Evolutionary conservation across 169 alveolate genomes (phyloP).

Genomic region (Miamiensis avidus): DNA sequence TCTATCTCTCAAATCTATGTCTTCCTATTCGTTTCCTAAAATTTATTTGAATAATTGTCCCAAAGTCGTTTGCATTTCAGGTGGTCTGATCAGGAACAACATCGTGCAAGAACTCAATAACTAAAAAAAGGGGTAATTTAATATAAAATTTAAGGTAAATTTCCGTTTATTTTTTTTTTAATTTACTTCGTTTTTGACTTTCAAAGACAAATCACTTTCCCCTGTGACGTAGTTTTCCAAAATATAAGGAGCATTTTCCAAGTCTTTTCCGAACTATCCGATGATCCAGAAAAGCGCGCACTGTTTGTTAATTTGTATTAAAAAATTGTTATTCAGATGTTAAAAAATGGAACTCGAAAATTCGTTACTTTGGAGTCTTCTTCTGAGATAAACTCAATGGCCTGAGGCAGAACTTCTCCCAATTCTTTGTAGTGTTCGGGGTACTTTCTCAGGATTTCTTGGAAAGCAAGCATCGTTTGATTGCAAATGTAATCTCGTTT

Average conservation of each 20-base stretch:
- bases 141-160: constrained; percentile 27
- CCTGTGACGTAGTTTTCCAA: constrained; percentile 67
- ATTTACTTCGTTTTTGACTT: constrained; percentile 31
- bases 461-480: constrained; percentile 29
- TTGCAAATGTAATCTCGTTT: constrained; percentile 41
- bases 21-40: constrained; percentile 65
- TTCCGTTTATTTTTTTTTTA: constrained; percentile 26
- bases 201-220: constrained; percentile 45
- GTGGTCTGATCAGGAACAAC: constrained; percentile 93
- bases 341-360: constrained; percentile 41
- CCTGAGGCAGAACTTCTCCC: constrained; percentile 37
- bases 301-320: background rate
- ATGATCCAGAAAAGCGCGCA: constrained; percentile 41
- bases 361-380: constrained; percentile 75
- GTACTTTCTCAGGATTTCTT: constrained; percentile 37
- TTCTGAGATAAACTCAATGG: constrained; percentile 56
- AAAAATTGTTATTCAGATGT: background rate
- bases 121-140: constrained; percentile 75
- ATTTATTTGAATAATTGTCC: constrained; percentile 78
- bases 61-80: constrained; percentile 91
- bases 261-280: constrained; percentile 83
- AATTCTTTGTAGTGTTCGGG: constrained; percentile 38
- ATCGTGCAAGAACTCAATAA: constrained; percentile 87
- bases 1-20: constrained; percentile 81
- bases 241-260: constrained; percentile 84